Base-by-base conservation (phyloP, 2,329 filamentous ascomycete species). In the Rugonectria rugulosa region DNA sequence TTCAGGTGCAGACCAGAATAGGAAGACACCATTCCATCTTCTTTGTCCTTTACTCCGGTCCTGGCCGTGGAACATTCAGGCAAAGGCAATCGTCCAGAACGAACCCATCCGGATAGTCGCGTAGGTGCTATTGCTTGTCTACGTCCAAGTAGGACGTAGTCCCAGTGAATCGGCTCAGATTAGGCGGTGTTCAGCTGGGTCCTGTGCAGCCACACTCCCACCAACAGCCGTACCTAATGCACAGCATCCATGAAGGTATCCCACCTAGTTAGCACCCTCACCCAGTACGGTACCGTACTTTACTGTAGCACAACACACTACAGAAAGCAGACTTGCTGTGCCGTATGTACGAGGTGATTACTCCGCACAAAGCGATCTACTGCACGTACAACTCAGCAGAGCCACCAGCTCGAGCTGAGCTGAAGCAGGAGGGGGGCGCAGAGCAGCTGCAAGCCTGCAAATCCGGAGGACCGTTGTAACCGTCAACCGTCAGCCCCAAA, bases 401-500 rank as follows among this genome's bases (percentile, higher is more conserved):
- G 29, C 29, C 29, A 32, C 29, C 29, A 8, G n/a, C 29, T 14
- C 29, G n/a, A 36, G 27, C 46, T 49, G 46, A 43, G 43, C 51
- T 42, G 24, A 38, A 37, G 38, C 32, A 38, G 20, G 21, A 11
- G 44, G 23, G 14, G 21, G 17, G 32, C 32, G n/a, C n/a, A 7
- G 32, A 36, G 20, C 21, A 26, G 23, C 7, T 26, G 44, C 38
- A 19, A 37, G 20, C n/a, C n/a, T n/a, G n/a, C n/a, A n/a, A n/a
- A 14, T 12, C 26, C 29, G 36, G 19, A 26, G 24, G 46, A 32
- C 52, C 52, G 52, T 49, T 55, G 31, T 23, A 55, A 49, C 52
- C 44, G 44, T 55, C 52, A 55, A 49, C 52, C 44, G 44, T 55
- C 52, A 49, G 52, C 52, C 52, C 24, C 14, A 37, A 49, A 40